Evolutionary conservation across 2,329 filamentous ascomycete genomes (phyloP).

Genomic region (Ophiostoma piceae): DNA sequence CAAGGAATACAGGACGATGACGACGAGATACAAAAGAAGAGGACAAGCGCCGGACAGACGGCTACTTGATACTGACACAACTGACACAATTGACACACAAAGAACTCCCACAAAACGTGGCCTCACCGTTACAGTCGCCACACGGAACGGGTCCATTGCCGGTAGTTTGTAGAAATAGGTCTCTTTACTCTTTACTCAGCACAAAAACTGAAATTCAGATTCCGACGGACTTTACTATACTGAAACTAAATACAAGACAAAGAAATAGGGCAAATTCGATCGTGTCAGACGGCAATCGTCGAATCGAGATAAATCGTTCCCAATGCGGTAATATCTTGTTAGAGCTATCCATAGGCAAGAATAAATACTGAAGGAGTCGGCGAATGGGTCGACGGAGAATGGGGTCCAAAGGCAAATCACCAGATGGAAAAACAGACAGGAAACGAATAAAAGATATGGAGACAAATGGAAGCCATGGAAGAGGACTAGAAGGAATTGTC

Average conservation of each 20-base stretch:
- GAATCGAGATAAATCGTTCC: neutral
- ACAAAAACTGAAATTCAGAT: neutral
- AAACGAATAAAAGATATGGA: too few relatives aligned
- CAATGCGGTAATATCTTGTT: neutral
- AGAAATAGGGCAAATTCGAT: neutral
- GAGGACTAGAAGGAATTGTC: too few relatives aligned
- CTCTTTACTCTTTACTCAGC: neutral
- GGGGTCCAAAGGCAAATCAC: neutral
- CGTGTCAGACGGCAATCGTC: neutral
- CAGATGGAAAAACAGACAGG: neutral
- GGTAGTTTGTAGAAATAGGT: neutral
- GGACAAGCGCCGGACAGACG: neutral
- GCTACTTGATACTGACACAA: neutral
- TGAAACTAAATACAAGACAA: too few relatives aligned
- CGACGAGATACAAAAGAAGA: neutral
- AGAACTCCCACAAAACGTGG: neutral
- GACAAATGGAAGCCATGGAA: neutral
- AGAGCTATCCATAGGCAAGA: neutral
- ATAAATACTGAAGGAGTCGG: too few relatives aligned
- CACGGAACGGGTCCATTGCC: conserved; percentile 2
- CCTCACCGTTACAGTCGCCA: neutral
- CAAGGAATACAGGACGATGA: neutral
- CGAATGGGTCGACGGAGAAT: neutral
- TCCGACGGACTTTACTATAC: neutral
- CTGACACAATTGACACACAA: neutral